Base-by-base conservation (phyloP, 108 stramenopile genomes). In the Craspedostauros australis region DNA sequence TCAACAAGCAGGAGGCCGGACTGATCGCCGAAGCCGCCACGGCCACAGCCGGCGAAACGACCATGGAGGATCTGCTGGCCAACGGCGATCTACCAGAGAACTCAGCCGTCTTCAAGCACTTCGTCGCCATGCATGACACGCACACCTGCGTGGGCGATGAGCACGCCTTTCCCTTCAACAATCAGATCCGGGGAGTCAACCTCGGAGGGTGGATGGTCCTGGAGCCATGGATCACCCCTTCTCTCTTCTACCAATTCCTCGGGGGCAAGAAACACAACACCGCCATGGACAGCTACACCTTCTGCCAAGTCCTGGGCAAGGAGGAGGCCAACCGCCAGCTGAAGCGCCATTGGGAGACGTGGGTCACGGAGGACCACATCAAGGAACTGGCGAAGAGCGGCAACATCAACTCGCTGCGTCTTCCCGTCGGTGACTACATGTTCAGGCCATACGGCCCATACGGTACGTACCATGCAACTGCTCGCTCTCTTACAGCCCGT, bases 171-270 rank as follows among this genome's bases (percentile, higher is more conserved):
- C 88, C 88, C 16, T 90, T 90, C 63, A 90, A 90, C 64, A 90
- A 83, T 55, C 88, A 90, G 46, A 83, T 90, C 39, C 84, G 88
- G 20, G 88, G 76, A 4, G 88, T 88, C 50, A 94, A 88, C 55
- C 56, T 95, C 7, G 94, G 94, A n/a, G 91, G 95, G 16, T 95
- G 91, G 91, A 79, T 95, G 84, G 95, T 95, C 2, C 65, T 93
- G 39, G 95, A 91, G 50, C 93, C 93, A 18, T 96, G 95, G 95
- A 94, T 96, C 36, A 96, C 93, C 12, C 95, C 95, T 15, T 68
- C 68, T 36, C 49, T 96, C 37, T 96, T 96, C 57, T 94, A 93
- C 63, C 95, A 96, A 49, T 96, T 96, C 59, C 54, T 96, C 20
- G 88, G 86, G 11, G 62, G 52, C 26, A 70, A 82, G n/a, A 83